Evolutionary conservation across 2,329 filamentous ascomycete genomes (phyloP).

Genomic region (Aspergillus carbonarius): DNA sequence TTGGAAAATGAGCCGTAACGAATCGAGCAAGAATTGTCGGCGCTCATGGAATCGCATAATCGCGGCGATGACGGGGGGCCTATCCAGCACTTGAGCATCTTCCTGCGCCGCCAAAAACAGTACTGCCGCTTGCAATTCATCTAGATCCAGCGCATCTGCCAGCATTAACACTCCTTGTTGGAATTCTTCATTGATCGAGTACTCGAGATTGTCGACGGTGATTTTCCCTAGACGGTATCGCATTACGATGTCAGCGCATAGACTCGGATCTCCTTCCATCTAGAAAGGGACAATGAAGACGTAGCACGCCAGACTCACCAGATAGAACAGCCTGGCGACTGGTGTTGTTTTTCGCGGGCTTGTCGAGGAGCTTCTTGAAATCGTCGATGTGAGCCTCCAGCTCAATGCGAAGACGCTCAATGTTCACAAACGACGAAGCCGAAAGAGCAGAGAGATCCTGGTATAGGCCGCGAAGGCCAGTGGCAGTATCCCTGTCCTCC

Average conservation of each 20-base stretch:
- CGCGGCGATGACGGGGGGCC: slow-evolving; percentile 72
- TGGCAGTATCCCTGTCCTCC: slow-evolving; percentile 71
- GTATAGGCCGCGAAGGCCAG: slow-evolving; percentile 79
- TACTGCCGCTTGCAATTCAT: slow-evolving; percentile 80
- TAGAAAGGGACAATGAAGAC: not conserved
- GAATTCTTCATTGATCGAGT: slow-evolving; percentile 81
- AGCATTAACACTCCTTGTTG: slow-evolving; percentile 77
- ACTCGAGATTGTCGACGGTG: slow-evolving; percentile 69
- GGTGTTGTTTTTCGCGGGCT: slow-evolving; percentile 69
- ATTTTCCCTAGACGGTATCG: slow-evolving; percentile 64
- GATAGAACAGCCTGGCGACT: slow-evolving; percentile 71
- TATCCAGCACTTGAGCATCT: slow-evolving; percentile 67
- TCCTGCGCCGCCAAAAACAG: slow-evolving; percentile 73
- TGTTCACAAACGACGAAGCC: slow-evolving; percentile 67
- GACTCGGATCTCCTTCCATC: not conserved
- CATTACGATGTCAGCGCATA: slow-evolving; percentile 19
- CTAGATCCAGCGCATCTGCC: slow-evolving; percentile 83
- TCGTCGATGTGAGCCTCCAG: slow-evolving; percentile 66
- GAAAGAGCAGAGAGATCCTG: slow-evolving; percentile 76
- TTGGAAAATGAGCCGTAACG: slow-evolving; percentile 74
- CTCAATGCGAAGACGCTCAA: slow-evolving; percentile 66
- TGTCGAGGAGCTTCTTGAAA: slow-evolving; percentile 72
- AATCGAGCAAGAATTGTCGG: slow-evolving; percentile 78
- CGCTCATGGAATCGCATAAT: slow-evolving; percentile 87
- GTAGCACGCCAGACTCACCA: slow-evolving; percentile 51